phyloP scores from a whole-genome alignment of 306 rosid species.

The Quillaja saponaria region DNA sequence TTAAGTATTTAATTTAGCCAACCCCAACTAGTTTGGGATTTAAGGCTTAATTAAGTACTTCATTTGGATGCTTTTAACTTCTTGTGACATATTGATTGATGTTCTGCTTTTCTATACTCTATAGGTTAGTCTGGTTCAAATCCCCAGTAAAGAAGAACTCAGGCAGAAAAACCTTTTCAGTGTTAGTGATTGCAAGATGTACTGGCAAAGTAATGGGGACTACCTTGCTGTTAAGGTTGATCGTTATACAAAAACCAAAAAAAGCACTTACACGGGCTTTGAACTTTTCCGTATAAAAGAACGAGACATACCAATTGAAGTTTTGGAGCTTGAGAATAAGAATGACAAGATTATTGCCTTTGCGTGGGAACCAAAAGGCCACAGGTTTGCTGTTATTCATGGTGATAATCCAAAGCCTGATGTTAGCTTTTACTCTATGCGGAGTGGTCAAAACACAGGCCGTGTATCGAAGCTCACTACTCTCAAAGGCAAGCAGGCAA shows the following conservation, averaged over 20 bases:
- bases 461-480: constrained; percentile 65
- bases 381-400: constrained; percentile 70
- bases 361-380: constrained; percentile 86
- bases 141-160: constrained; percentile 85
- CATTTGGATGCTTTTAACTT: neutral
- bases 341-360: constrained; percentile 71
- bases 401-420: constrained; percentile 76
- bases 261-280: constrained; percentile 74
- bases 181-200: constrained; percentile 78
- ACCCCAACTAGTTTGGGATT: too few species aligned
- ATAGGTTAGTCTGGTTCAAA: constrained; percentile 84
- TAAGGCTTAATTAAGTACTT: too few species aligned
- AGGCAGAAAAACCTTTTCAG: constrained; percentile 76
- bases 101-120: constrained; percentile 12
- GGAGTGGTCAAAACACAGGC: constrained; percentile 47
- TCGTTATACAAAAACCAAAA: constrained; percentile 68
- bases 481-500: constrained; percentile 75
- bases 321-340: constrained; percentile 72
- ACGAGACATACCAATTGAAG: constrained; percentile 71
- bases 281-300: constrained; percentile 72
- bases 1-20: too few species aligned
- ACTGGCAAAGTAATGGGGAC: constrained; percentile 83
- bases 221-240: constrained; percentile 82
- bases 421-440: constrained; percentile 69
- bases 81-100: constrained; percentile 1